Base-by-base conservation (phyloP, 129 eudicot genomes). In the Sambucus nigra region DNA sequence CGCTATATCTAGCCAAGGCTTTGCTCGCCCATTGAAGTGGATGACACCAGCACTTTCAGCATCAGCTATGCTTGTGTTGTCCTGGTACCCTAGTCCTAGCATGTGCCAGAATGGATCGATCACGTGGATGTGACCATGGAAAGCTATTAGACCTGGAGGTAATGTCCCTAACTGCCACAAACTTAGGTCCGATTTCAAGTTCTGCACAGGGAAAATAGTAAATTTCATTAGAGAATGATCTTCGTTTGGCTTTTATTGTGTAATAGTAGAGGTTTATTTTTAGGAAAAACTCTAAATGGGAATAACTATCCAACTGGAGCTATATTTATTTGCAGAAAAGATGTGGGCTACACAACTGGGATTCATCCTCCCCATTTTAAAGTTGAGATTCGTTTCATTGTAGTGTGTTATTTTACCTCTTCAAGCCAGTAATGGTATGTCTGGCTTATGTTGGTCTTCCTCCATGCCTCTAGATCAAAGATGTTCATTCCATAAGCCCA, bases 401-500 rank as follows among this genome's bases (percentile, higher is more conserved):
- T n/a, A 5, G 38, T 31, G 5, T n/a, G 10, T n/a, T 21, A 20
- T 11, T 42, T 69, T 57, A 81, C 97, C 86, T 80, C 48, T 65
- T 84, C 69, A 57, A 88, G 70, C 97, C 97, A 88, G 70, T 80
- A 58, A 68, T 84, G 81, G 73, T 89, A 89, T 60, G 82, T 78
- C 14, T 78, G 71, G 65, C 80, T 88, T 64, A 88, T 81, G 68
- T 81, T 79, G n/a, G 95, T 80, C 47, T 60, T 84, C 62, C 95
- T 81, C 97, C 95, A 89, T 25, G 93, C 83, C 57, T 89, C 68
- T 20, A 84, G 78, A 69, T 84, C 95, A 44, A 84, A 84, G 25
- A 84, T 59, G 77, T 89, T 89, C 97, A 89, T 89, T 42, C 97
- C 95, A 59, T 84, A 89, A 22, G 97, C 97, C 97, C 97, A 84